These are phyloP conservation scores for Penicillium bovifimosum DNA, from an alignment of 495 filamentous ascomycete species.

Conservation along the genomic window DNA sequence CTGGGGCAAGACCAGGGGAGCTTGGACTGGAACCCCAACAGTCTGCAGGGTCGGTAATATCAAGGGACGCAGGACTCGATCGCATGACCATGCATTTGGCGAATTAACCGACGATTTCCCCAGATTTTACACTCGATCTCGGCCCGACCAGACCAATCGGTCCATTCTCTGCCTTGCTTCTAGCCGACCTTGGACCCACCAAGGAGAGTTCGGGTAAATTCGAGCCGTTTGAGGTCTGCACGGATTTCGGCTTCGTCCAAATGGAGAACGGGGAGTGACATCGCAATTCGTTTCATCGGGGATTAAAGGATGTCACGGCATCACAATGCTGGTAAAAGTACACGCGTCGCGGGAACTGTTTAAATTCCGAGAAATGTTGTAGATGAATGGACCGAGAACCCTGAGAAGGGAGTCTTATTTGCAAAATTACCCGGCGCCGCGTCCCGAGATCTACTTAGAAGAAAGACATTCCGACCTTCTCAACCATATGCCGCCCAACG, in stretches of 20 bases:
- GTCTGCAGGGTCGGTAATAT: conserved; percentile 6
- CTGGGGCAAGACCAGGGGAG: not conserved
- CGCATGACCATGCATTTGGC: not conserved
- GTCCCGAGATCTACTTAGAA: too few species aligned
- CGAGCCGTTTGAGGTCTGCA: not conserved
- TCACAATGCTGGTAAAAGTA: too few species aligned
- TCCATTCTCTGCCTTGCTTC: not conserved
- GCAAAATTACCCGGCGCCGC: not conserved
- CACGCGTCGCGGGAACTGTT: too few species aligned
- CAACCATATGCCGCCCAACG: not conserved
- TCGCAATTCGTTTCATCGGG: not conserved
- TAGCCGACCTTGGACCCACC: not conserved
- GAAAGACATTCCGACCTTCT: not conserved
- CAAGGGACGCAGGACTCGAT: not conserved
- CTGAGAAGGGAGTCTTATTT: too few species aligned
- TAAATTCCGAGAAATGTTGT: too few species aligned
- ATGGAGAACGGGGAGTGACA: not conserved
- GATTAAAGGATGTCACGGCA: too few species aligned
- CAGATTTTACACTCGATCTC: conserved; percentile 5
- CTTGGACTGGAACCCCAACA: conserved; percentile 12
- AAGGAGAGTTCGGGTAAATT: not conserved
- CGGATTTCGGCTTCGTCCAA: not conserved
- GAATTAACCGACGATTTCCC: conserved; percentile 24
- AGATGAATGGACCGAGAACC: not conserved
- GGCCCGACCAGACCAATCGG: conserved; percentile 1